Base-by-base conservation (phyloP, 2,329 filamentous ascomycete genomes). In the Achaetomium macrosporum region DNA sequence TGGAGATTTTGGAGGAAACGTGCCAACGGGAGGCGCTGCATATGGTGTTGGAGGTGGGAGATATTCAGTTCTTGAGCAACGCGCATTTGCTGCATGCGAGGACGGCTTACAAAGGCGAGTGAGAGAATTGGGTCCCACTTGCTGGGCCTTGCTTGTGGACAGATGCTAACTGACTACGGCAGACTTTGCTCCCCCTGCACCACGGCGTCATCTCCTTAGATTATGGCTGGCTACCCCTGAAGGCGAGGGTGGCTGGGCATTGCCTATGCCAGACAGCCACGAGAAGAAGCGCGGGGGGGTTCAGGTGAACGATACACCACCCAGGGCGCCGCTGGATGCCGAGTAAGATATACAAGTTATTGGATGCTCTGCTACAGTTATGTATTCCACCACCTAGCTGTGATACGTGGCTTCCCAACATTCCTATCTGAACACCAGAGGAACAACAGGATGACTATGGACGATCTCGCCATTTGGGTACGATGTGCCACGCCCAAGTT, bases 201-300 rank as follows among this genome's bases (percentile, higher is more conserved):
- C 88, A 1, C 73, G 88, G 35, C 77, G 90, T 42, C 90, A 95
- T 65, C 71, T 95, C 25, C 86, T 95, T 76, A 77, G 90, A 42
- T 71, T 95, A 59, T 96, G 90, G 90, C 72, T 96, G 51, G 84
- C 87, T 11, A 90, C 87, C 2, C 89, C 90, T 0, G 86, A 92
- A 71, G 76, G 70, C 19, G 90, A 95, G 69, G 90, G 89, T 2
- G 90, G 90, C 0, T 95, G 90, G 90, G 83, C 79, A 47, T 69
- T 95, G 68, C 90, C 90, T 1, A 92, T 91, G 71, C 84, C 82
- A 62, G 90, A 95, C 69, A 86, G 81, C 51, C 74, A 80, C 51
- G 86, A 93, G 76, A 88, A 88, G 79, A 95, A 95, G 80, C 78
- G 90, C 16, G 89, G 89, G 8, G 90, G 90, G 0, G 88, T 95